Conservation (phyloP, 2,329 filamentous ascomycete genomes). For the Trichoderma breve region DNA sequence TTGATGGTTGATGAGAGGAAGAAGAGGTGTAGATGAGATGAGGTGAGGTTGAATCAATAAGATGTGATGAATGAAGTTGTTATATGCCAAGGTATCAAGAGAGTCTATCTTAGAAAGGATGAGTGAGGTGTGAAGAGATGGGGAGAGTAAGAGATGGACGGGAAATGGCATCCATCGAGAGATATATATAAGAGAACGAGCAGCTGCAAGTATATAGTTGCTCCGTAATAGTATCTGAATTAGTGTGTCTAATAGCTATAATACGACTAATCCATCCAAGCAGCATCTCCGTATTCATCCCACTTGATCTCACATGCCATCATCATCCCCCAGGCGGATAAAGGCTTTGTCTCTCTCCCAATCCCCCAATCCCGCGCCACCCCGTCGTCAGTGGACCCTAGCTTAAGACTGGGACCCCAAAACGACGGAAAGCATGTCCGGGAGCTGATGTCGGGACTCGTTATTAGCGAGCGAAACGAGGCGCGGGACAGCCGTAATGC, state of each 20-base stretch:
- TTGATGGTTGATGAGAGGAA: neutral
- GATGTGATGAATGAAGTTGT: neutral
- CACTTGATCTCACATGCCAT: neutral
- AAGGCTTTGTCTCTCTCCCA: neutral
- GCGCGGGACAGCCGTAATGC: neutral
- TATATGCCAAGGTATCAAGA: neutral
- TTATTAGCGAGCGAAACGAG: neutral
- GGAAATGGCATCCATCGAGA: neutral
- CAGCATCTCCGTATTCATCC: neutral
- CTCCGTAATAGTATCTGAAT: neutral
- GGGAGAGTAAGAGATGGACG: neutral
- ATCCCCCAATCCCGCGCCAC: neutral
- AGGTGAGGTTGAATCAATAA: neutral
- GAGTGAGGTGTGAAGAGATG: neutral
- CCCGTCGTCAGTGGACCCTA: neutral
- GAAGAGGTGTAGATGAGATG: neutral
- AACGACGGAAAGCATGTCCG: constrained; percentile 1
- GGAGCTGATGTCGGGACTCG: constrained; percentile 6
- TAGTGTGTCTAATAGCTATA: neutral
- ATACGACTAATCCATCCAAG: neutral
- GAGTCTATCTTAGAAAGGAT: neutral
- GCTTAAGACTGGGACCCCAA: neutral
- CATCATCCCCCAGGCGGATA: neutral
- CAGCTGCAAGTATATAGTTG: neutral
- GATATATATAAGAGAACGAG: neutral